Evolutionary conservation across 306 rosid genomes (phyloP).

Genomic region (barrel medic (Medicago truncatula)): MtrunA17r5.0-ANR NC_053042.1:748501-749000

Average conservation of each 20-base stretch:
- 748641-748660: conserved; percentile 9
- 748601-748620: conserved; percentile 7
- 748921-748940: conserved; percentile 41
- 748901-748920: conserved; percentile 59
- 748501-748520: too few relatives aligned
- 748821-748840: conserved; percentile 76
- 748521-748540: neutral
- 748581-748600: neutral
- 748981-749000: conserved; percentile 56
- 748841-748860: conserved; percentile 72
- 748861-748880: conserved; percentile 62
- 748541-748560: neutral
- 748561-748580: conserved; percentile 15
- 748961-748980: conserved; percentile 28
- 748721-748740: conserved; percentile 20
- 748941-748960: conserved; percentile 31
- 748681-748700: conserved; percentile 8
- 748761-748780: conserved; percentile 9
- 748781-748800: conserved; percentile 27
- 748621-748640: conserved; percentile 12
- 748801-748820: conserved; percentile 61
- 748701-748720: conserved; percentile 1
- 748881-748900: conserved; percentile 70
- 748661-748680: conserved; percentile 4
- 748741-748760: conserved; percentile 28